Base-by-base conservation (phyloP, 129 eudicot species). In the Artemisia tridentata region DNA sequence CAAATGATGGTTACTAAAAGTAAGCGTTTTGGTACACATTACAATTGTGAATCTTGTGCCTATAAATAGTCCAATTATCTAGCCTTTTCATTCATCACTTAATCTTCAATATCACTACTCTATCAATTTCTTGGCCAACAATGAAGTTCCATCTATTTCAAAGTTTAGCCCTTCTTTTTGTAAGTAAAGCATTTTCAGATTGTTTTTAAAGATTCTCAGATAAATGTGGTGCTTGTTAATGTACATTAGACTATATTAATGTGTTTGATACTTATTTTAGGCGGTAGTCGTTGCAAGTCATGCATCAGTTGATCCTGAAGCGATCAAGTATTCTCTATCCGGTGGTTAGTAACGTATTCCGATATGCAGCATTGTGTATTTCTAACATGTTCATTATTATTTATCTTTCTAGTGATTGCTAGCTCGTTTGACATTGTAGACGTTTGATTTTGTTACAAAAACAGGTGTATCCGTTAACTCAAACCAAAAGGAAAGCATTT, bases 401-500 rank as follows among this genome's bases (percentile, higher is more conserved):
- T 4, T 25, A 47, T 47, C 57, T 11, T 66, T 18, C 5, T 12
- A 9, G 29, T 18, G 65, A 13, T 23, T 58, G 31, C 12, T 23
- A 23, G 25, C 25, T 23, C 25, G 25, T 0, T 23, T 23, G 1
- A 23, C 25, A 23, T 23, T 23, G 2, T 23, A 23, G 1, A 23
- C 25, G 2, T 23, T 1, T 31, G 5, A 29, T 29, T 4, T 31
- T 4, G 41, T 31, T 31, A 31, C 41, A 4, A 31, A 0, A 31
- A 31, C 6, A 31, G 41, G 2, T 38, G 43, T 34, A 34, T 34
- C 43, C 11, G 2, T 38, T 7, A 38, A 38, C 45, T 38, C 64
- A 47, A 69, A 52, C 34, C 74, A 65, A 58, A 74, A 7, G 16
- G 81, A 75, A 29, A 72, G 80, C 45, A 78, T 72, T 0, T 78